These are phyloP conservation scores for Lactarius deliciosus DNA, from an alignment of 768 basidiomycete genomes.

Conservation along the genomic window DNA sequence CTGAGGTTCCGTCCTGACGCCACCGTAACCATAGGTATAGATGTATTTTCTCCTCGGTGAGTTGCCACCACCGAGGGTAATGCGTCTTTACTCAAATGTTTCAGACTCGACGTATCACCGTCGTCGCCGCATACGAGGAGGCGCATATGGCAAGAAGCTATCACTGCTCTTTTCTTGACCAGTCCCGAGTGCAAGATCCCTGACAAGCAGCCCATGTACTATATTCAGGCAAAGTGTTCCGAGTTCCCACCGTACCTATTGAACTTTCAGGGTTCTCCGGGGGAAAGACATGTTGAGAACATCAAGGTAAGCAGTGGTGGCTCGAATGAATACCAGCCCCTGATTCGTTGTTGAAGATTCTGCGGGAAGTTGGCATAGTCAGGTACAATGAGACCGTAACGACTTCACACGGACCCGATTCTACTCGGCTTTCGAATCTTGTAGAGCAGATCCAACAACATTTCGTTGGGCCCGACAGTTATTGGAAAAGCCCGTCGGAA, in stretches of 20 bases:
- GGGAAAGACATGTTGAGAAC: constrained; percentile 75
- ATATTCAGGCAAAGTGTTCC: constrained; percentile 53
- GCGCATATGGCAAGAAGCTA: constrained; percentile 79
- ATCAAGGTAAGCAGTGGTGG: constrained; percentile 54
- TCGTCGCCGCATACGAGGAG: constrained; percentile 61
- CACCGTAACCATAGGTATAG: constrained; percentile 51
- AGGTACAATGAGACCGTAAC: constrained; percentile 55
- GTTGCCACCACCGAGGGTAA: constrained; percentile 1
- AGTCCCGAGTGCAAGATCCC: constrained; percentile 60
- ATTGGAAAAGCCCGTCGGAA: constrained; percentile 51
- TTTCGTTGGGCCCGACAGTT: constrained; percentile 70
- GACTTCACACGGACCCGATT: constrained; percentile 48
- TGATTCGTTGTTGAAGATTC: constrained; percentile 47
- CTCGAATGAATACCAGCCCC: neutral
- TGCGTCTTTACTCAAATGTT: neutral
- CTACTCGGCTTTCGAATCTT: constrained; percentile 46
- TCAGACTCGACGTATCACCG: constrained; percentile 56
- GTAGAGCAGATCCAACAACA: constrained; percentile 54
- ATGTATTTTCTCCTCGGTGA: constrained; percentile 77
- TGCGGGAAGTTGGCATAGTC: constrained; percentile 64
- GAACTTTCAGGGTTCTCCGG: constrained; percentile 59
- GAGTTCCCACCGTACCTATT: constrained; percentile 71
- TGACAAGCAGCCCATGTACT: constrained; percentile 53
- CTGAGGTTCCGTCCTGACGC: neutral
- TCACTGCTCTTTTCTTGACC: constrained; percentile 65